Percentiles rank a stretch among this genome's conserved stretches.
phyloP scores from a whole-genome alignment of 768 basidiomycete species.

The Cystobasidiopsis lactophilus region DNA sequence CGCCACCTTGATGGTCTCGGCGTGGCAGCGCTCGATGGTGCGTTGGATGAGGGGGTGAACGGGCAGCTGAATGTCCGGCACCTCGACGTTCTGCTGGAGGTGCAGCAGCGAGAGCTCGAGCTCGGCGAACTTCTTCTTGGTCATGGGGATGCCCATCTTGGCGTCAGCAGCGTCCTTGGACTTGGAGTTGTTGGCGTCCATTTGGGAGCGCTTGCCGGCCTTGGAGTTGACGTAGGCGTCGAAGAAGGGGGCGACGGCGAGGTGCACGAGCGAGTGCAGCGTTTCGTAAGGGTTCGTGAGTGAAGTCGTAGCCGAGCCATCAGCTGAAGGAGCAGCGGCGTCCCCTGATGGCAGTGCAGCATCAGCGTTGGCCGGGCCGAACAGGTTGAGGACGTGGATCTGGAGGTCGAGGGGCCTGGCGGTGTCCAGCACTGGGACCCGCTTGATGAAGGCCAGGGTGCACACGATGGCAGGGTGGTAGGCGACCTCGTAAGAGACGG shows the following conservation, averaged over 20 bases:
- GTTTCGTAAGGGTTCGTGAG: slow-evolving; percentile 56
- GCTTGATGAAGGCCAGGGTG: slow-evolving; percentile 87
- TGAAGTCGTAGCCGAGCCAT: slow-evolving; percentile 28
- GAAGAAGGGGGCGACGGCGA: slow-evolving; percentile 92
- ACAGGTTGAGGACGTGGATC: slow-evolving; percentile 77
- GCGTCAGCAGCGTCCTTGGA: slow-evolving; percentile 3
- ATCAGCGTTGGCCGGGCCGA: slow-evolving; percentile 22
- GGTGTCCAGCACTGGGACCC: slow-evolving; percentile 52
- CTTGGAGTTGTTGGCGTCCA: background rate
- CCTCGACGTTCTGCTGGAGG: slow-evolving; percentile 96
- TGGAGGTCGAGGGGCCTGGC: slow-evolving; percentile 58
- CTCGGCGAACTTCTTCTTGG: slow-evolving; percentile 98
- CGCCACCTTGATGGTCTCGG: slow-evolving; percentile 32
- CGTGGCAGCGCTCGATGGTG: slow-evolving; percentile 45
- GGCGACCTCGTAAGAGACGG: slow-evolving; percentile 37
- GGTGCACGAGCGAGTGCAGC: slow-evolving; percentile 80
- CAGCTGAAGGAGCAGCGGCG: too few species aligned
- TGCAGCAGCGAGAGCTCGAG: slow-evolving; percentile 82
- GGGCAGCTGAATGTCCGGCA: slow-evolving; percentile 80
- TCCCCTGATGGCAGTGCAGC: slow-evolving; percentile 23
- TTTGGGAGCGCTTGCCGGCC: slow-evolving; percentile 23
- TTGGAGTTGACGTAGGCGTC: slow-evolving; percentile 86
- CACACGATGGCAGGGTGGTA: slow-evolving; percentile 59
- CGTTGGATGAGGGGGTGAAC: slow-evolving; percentile 75
- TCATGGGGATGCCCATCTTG: slow-evolving; percentile 63